Evolutionary conservation across 2,329 filamentous ascomycete genomes (phyloP), one percentile per base, ranked within the genome.

Genomic region (Colletotrichum magnum): DNA sequence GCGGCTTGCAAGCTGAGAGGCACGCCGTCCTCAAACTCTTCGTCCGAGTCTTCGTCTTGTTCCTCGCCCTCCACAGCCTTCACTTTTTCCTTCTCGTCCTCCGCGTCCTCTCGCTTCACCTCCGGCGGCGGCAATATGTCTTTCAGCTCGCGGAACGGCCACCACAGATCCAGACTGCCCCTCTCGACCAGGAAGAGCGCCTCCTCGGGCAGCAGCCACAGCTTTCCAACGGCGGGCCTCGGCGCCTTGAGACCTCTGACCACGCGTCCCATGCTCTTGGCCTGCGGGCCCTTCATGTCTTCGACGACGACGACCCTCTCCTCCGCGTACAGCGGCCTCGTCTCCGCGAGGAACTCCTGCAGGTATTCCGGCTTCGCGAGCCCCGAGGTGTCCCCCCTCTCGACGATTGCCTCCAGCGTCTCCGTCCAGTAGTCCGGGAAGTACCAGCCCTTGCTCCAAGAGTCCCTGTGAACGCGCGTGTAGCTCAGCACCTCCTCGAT

Each of bases 141-240:
- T 50, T 83, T 84, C 12, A 90, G 79, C n/a, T 81, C 76, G 64
- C 80, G 79, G 52, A 82, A 80, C 2, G 94, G 94, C 93, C 94
- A 98, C 85, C 94, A 91, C 48, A 98, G 87, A 79, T 98, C 94
- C 75, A 98, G 76, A 54, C 89, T 94, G 0, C 95, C 96, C 75
- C 96, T 86, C 83, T 99, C 96, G 9, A 98, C 85, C 71, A 98
- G 80, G 76, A 94, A 98, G 61, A 99, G 85, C 6, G 94, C 93
- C 80, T 99, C 96, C 77, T 99, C 96, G 0, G 95, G 95, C 47
- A 97, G 79, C 58, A 99, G 78, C 95, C 95, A 98, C 48, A 95
- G 82, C 71, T 88, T 89, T 36, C 90, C 88, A 69, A 86, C 86
- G 3, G 86, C 87, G 0, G 85, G 81, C 60, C 81, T 79, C 41